Evolutionary conservation across 306 rosid species (phyloP).

Genomic region (Rubus idaeus): DNA sequence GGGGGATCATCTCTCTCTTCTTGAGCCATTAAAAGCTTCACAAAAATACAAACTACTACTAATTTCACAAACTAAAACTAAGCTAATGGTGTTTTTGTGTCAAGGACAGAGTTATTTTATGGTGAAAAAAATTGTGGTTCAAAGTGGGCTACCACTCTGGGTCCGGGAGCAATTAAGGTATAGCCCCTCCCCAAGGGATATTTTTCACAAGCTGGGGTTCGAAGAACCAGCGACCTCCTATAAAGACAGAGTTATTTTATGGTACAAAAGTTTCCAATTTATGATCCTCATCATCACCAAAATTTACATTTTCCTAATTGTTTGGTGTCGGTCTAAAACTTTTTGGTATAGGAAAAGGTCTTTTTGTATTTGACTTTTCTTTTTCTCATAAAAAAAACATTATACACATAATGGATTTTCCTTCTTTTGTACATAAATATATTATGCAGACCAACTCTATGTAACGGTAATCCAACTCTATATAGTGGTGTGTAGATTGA

Average conservation of each 20-base stretch:
- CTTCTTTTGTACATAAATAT: too few species aligned
- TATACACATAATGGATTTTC: too few species aligned
- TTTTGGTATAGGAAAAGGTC: neutral
- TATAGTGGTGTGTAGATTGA: too few species aligned
- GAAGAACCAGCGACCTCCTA: too few species aligned
- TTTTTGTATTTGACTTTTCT: neutral
- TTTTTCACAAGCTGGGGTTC: too few species aligned
- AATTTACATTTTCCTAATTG: neutral
- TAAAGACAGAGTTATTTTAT: neutral
- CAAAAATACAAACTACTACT: neutral
- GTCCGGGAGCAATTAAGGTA: too few species aligned
- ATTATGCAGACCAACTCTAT: too few species aligned
- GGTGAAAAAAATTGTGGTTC: too few species aligned
- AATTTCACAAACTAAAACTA: neutral
- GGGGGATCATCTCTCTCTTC: neutral
- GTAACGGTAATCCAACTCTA: too few species aligned
- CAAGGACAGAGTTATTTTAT: neutral
- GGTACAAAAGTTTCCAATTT: neutral
- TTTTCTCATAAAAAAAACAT: neutral
- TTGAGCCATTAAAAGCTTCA: slow-evolving; percentile 4
- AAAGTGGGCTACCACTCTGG: too few species aligned
- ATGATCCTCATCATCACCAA: neutral
- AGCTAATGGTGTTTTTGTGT: neutral
- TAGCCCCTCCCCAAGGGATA: too few species aligned
- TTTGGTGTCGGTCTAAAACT: neutral